Base-by-base conservation (phyloP, 306 rosid genomes). In the Gynostemma pentaphyllum region DNA sequence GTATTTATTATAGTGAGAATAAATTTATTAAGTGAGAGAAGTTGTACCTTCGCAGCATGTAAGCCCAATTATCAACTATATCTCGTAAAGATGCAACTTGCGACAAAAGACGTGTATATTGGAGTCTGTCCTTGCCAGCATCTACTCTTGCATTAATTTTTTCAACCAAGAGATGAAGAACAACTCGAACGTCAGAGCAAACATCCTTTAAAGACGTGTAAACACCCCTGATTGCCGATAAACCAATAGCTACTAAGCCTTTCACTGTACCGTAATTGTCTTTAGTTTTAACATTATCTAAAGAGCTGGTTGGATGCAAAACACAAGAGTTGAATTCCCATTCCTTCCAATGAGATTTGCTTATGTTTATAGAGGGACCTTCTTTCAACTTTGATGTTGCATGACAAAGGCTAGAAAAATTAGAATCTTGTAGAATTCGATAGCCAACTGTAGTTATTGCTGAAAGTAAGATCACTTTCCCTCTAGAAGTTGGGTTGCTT, bases 311-410 rank as follows among this genome's bases (percentile, higher is more conserved):
- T 19, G 96, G 95, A 47, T 85, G 85, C 65, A 82, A 70, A 18
- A 91, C 70, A 76, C 96, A 87, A 30, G 96, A 80, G 80, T 87
- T 87, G 76, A 91, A 91, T 69, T 96, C 86, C 98, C 96, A 91
- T 27, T 85, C 89, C 82, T 79, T 80, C 98, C 98, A 91, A 5
- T 54, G 13, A 30, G 96, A 89, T 45, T 92, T 91, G 67, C 76
- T 91, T 62, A 77, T 71, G 68, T 88, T 91, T 49, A 92, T 83
- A 66, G 73, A 78, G 39, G 98, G 95, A 64, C 98, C 98, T 68
- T 82, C 89, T 72, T 83, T 82, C 56, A 91, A 75, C 60, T 87
- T 91, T 47, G 98, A 91, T 11, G 98, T 91, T 76, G 82, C 78
- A 91, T 89, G 82, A 73, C 98, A 91, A 37, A 91, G 95, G 68